Evolutionary conservation across 345 rosid species (phyloP).

Genomic region (Populus simonii): DNA sequence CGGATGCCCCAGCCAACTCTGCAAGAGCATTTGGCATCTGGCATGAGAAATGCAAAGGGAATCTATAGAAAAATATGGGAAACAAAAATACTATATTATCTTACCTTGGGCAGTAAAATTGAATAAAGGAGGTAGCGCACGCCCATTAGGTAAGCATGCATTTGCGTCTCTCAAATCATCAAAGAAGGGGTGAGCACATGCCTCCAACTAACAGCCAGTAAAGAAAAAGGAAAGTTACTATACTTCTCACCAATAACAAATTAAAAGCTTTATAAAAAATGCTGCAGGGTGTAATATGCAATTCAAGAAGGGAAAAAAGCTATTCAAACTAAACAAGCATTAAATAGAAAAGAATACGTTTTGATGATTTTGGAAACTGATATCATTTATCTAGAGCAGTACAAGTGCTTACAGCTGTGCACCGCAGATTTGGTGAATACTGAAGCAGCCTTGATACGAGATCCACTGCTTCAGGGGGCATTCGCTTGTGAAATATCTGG

Average conservation of each 20-base stretch:
- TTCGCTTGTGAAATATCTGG: constrained; percentile 25
- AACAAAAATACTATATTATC: neutral
- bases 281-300: neutral
- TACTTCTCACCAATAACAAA: neutral
- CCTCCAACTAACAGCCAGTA: constrained; percentile 64
- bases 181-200: constrained; percentile 96
- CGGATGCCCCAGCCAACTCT: constrained; percentile 83
- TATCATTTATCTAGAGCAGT: neutral
- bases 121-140: constrained; percentile 80
- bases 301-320: neutral
- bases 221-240: neutral
- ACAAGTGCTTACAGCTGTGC: constrained; percentile 19
- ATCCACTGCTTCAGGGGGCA: constrained; percentile 27
- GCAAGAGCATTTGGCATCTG: constrained; percentile 21
- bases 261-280: neutral
- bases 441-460: constrained; percentile 30
- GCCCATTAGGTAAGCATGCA: constrained; percentile 79
- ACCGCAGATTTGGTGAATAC: constrained; percentile 24
- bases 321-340: neutral
- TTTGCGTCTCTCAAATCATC: constrained; percentile 78
- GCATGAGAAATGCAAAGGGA: constrained; percentile 11
- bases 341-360: neutral
- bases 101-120: constrained; percentile 92
- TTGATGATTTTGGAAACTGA: neutral
- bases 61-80: neutral